A percentile compares a stretch with the other conserved stretches of the same genome.
phyloP scores from a whole-genome alignment of 495 filamentous ascomycete species.

The Recurvomyces mirabilis region DNA sequence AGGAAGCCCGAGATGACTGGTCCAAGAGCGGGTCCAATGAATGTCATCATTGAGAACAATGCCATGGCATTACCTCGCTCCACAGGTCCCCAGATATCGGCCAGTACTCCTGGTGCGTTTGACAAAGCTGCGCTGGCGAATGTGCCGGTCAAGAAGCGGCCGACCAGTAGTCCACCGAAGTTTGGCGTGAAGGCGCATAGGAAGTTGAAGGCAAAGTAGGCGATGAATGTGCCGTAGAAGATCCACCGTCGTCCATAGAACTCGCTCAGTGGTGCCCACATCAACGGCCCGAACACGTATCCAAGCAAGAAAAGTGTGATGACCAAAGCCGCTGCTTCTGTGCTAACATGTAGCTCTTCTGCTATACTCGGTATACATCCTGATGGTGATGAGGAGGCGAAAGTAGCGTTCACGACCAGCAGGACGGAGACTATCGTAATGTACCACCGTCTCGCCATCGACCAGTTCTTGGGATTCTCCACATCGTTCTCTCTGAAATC shows the following conservation, averaged over 20 bases:
- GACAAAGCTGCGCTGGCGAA: conserved; percentile 41
- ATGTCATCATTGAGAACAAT: conserved; percentile 30
- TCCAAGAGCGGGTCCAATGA: conserved; percentile 25
- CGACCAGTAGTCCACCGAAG: conserved; percentile 38
- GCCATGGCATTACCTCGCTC: conserved; percentile 42
- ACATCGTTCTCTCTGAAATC: conserved; percentile 37
- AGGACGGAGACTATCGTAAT: conserved; percentile 38
- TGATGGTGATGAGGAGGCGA: conserved; percentile 41
- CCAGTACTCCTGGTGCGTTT: conserved; percentile 39
- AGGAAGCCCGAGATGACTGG: conserved; percentile 38
- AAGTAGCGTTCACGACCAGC: conserved; percentile 43
- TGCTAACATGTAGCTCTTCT: conserved; percentile 34
- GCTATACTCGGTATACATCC: conserved; percentile 38
- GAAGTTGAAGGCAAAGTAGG: conserved; percentile 41
- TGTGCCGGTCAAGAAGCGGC: conserved; percentile 41
- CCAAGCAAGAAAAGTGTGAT: conserved; percentile 44
- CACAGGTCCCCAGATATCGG: conserved; percentile 44
- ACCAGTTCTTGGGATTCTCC: conserved; percentile 43
- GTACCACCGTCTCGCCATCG: conserved; percentile 30
- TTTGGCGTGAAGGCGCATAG: conserved; percentile 43
- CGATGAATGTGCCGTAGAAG: conserved; percentile 35
- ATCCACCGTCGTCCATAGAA: conserved; percentile 43
- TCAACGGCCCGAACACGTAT: conserved; percentile 40
- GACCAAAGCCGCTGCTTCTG: conserved; percentile 37
- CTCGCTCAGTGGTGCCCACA: conserved; percentile 43